Conservation (phyloP, 305 asterid genomes). For the Rubia peregrina region DNA sequence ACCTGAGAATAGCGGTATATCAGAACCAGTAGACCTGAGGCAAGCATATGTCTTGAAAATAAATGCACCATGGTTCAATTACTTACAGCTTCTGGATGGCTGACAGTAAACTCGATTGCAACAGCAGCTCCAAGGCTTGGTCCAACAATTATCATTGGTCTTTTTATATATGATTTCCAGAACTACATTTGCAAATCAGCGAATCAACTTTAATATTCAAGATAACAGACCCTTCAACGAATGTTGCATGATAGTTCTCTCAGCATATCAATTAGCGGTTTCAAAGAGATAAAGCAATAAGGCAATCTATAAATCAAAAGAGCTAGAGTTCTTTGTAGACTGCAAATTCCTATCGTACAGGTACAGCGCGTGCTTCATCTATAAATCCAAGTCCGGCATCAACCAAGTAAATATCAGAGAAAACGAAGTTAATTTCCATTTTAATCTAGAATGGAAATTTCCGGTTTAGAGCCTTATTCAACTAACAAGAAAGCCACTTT, state of each 20-base stretch:
- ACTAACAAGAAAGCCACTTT: background rate
- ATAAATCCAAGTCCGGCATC: background rate
- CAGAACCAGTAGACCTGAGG: slow-evolving; percentile 5
- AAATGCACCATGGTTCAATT: slow-evolving; percentile 5
- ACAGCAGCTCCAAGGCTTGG: slow-evolving; percentile 97
- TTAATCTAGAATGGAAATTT: background rate
- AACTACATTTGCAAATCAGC: slow-evolving; percentile 32
- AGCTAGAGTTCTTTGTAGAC: background rate
- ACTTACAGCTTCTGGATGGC: slow-evolving; percentile 79
- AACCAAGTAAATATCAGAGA: background rate
- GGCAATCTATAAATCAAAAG: background rate
- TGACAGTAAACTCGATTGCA: slow-evolving; percentile 63
- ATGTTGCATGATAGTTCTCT: too few relatives aligned
- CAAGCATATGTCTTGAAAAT: background rate
- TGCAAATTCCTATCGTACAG: background rate
- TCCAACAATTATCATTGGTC: slow-evolving; percentile 82
- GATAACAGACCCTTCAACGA: background rate
- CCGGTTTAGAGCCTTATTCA: background rate
- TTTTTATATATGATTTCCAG: slow-evolving; percentile 66
- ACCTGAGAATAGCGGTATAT: slow-evolving; percentile 45
- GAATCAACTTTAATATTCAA: background rate
- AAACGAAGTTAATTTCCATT: background rate
- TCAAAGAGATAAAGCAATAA: background rate
- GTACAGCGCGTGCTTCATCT: background rate
- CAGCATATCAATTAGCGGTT: background rate